A percentile compares a stretch with the other conserved stretches of the same genome.
Evolutionary conservation across 1,139 yeast species (phyloP).

Genomic region (Geotrichum macrosporum): DNA sequence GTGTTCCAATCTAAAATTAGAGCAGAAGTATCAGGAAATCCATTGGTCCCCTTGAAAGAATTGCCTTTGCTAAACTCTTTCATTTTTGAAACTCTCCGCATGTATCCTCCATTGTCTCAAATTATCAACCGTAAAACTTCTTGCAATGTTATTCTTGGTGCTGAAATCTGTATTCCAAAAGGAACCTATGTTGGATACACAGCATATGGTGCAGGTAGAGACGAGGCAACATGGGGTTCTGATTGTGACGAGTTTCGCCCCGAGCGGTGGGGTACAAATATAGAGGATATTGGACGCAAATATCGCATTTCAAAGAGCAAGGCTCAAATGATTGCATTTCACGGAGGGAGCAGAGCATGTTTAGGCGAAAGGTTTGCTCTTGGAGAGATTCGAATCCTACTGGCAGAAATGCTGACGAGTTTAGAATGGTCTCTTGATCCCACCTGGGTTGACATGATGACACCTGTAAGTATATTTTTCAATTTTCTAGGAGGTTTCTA

Average conservation of each 20-base stretch:
- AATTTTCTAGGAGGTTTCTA: not conserved
- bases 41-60: conserved; percentile 25
- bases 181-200: conserved; percentile 57
- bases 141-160: conserved; percentile 41
- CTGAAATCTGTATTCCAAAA: conserved; percentile 46
- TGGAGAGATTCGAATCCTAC: conserved; percentile 43
- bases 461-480: conserved; percentile 39
- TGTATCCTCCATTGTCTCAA: conserved; percentile 57
- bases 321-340: conserved; percentile 51
- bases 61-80: conserved; percentile 38
- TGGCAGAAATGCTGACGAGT: conserved; percentile 39
- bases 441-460: conserved; percentile 49
- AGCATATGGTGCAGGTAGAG: conserved; percentile 54
- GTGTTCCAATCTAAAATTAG: conserved; percentile 10
- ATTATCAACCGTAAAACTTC: conserved; percentile 52
- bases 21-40: conserved; percentile 13
- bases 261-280: conserved; percentile 53
- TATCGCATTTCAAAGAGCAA: conserved; percentile 47
- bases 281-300: conserved; percentile 33
- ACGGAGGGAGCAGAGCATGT: conserved; percentile 60
- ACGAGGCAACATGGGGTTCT: conserved; percentile 47
- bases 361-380: conserved; percentile 59
- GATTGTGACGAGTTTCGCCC: conserved; percentile 50
- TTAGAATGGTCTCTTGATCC: conserved; percentile 43
- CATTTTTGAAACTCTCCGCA: conserved; percentile 50